These are phyloP conservation scores for Penstemon davidsonii DNA, from an alignment of 257 asterid genomes.

Conservation along the genomic window DNA sequence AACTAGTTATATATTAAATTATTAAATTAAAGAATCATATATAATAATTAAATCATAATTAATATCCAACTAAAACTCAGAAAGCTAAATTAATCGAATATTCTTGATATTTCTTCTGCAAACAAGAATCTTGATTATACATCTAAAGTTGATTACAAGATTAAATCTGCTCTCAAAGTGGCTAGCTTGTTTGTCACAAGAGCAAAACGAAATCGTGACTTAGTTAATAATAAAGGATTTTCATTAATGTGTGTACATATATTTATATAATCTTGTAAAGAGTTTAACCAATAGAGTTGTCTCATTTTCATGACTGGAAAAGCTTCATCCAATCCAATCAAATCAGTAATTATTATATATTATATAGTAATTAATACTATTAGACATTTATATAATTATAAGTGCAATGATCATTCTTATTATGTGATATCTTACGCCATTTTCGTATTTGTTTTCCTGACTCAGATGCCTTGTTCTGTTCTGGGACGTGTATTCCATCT, in stretches of 20 bases:
- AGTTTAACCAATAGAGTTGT: conserved; percentile 8
- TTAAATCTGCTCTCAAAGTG: conserved; percentile 13
- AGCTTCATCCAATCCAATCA: conserved; percentile 7
- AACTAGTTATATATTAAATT: too few species aligned
- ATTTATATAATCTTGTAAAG: background rate
- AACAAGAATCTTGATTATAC: background rate
- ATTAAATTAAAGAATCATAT: too few species aligned
- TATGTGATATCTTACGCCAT: conserved; percentile 39
- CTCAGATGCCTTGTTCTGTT: conserved; percentile 47
- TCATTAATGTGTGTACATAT: too few species aligned
- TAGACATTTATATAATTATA: background rate
- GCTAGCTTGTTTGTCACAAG: conserved; percentile 13
- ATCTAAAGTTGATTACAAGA: conserved; percentile 21
- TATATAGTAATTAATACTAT: background rate
- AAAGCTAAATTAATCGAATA: too few species aligned
- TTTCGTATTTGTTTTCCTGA: conserved; percentile 38
- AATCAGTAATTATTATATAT: conserved; percentile 1
- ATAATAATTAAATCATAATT: too few species aligned
- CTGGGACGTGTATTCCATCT: conserved; percentile 47
- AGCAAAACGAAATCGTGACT: background rate
- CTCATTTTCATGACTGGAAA: conserved; percentile 5
- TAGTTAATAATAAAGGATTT: background rate
- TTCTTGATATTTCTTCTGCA: too few species aligned
- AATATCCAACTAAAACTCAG: too few species aligned
- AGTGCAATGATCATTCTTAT: background rate